Conservation (phyloP, 148 eudicot species). For the Rhododendron henanense region DNA sequence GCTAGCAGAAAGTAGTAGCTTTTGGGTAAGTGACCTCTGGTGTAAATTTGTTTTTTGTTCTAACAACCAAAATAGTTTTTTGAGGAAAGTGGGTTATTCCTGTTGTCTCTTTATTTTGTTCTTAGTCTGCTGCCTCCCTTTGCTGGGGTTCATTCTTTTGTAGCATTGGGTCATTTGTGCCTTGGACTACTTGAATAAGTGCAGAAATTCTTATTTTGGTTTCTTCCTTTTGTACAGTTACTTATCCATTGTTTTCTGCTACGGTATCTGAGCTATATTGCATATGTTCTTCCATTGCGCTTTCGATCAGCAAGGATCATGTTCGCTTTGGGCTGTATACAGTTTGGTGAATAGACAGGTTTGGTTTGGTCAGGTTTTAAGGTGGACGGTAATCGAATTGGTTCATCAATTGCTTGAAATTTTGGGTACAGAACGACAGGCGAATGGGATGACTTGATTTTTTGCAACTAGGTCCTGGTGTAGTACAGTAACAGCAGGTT, state of each 20-base stretch:
- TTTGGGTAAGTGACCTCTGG: conserved; percentile 18
- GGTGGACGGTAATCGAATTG: not conserved
- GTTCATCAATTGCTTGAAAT: not conserved
- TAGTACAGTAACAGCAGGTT: too few species aligned
- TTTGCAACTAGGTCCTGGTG: too few species aligned
- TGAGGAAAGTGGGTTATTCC: conserved; percentile 34
- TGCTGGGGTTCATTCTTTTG: conserved; percentile 51
- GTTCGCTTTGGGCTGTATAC: not conserved
- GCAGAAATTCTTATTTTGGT: conserved; percentile 10
- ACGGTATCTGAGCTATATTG: not conserved
- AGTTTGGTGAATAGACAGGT: not conserved
- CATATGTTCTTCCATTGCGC: not conserved
- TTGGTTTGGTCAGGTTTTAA: too few species aligned
- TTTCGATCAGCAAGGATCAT: not conserved
- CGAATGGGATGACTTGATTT: too few species aligned
- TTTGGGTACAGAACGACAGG: not conserved
- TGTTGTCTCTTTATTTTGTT: conserved; percentile 21
- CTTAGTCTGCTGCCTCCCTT: conserved; percentile 42
- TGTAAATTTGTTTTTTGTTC: conserved; percentile 40
- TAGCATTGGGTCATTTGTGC: conserved; percentile 42
- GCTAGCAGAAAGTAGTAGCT: conserved; percentile 21
- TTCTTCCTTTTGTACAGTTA: not conserved
- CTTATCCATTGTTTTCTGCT: not conserved
- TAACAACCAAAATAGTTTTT: conserved; percentile 25
- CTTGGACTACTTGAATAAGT: conserved; percentile 46